Evolutionary conservation across 352 stramenopile genomes (phyloP).

Genomic region (Globisporangium emineosum): DNA sequence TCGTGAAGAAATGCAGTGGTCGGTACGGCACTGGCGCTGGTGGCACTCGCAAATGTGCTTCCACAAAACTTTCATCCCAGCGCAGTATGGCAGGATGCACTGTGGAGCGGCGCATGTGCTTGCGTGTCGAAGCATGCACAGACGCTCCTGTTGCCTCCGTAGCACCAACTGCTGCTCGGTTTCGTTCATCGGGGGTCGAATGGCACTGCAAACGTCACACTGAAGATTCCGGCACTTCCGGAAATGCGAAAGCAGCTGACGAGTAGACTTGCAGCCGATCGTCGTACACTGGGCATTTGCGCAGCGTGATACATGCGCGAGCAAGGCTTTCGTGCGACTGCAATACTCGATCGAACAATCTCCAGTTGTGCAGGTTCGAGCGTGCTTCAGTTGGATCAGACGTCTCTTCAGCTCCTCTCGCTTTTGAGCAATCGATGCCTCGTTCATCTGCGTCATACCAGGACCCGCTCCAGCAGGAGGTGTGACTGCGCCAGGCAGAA

Average conservation of each 20-base stretch:
- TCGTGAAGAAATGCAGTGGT: slow-evolving; percentile 86
- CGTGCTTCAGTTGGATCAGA: slow-evolving; percentile 86
- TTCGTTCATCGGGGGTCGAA: slow-evolving; percentile 86
- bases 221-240: slow-evolving; percentile 86
- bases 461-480: slow-evolving; percentile 29
- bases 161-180: slow-evolving; percentile 84
- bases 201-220: slow-evolving; percentile 85
- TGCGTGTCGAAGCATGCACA: slow-evolving; percentile 86
- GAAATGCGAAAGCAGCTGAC: slow-evolving; percentile 84
- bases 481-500: slow-evolving; percentile 19
- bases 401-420: slow-evolving; percentile 82
- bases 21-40: slow-evolving; percentile 81
- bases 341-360: slow-evolving; percentile 84
- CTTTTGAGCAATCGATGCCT: slow-evolving; percentile 81
- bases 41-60: slow-evolving; percentile 91
- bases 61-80: slow-evolving; percentile 87
- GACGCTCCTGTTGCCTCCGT: slow-evolving; percentile 77
- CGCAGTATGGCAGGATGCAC: slow-evolving; percentile 82
- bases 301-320: slow-evolving; percentile 81
- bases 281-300: slow-evolving; percentile 84
- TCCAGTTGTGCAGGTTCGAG: slow-evolving; percentile 68
- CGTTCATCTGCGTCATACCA: slow-evolving; percentile 71
- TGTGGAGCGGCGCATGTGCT: slow-evolving; percentile 67
- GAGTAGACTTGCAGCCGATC: slow-evolving; percentile 85
- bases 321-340: slow-evolving; percentile 70